Percentiles rank a stretch among this genome's conserved stretches.
Evolutionary conservation across 148 eudicot species (phyloP).

Genomic region (Chenopodium berlandieri): DNA sequence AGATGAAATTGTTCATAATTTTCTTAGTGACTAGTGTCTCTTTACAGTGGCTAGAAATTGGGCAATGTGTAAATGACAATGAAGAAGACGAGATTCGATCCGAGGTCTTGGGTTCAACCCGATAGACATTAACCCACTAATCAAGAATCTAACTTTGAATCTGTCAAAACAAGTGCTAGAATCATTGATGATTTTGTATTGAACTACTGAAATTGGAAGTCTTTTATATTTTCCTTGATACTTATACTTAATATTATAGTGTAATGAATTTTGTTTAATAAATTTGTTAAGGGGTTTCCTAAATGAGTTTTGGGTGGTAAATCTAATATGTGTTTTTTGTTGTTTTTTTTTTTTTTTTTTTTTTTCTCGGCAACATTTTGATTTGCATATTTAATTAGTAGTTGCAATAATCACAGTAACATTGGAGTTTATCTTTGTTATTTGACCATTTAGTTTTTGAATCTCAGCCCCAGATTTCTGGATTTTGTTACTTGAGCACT

Average conservation of each 20-base stretch:
- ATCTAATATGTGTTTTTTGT: background rate
- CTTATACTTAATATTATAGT: background rate
- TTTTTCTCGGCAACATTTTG: background rate
- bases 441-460: background rate
- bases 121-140: too few relatives aligned
- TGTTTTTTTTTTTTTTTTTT: background rate
- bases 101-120: background rate
- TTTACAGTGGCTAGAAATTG: background rate
- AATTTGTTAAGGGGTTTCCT: slow-evolving; percentile 5
- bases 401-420: background rate
- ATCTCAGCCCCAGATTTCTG: background rate
- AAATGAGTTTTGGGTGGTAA: slow-evolving; percentile 5
- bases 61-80: background rate
- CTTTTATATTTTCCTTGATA: background rate
- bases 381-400: background rate
- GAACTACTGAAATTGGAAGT: slow-evolving; percentile 4
- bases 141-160: slow-evolving; percentile 10
- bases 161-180: background rate
- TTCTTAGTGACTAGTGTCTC: background rate
- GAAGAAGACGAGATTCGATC: background rate
- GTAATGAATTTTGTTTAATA: background rate
- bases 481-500: background rate
- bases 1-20: background rate
- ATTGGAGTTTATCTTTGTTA: background rate
- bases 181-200: background rate